Evolutionary conservation across 257 asterid species (phyloP).

Genomic region (Thymus quinquecostatus): DNA sequence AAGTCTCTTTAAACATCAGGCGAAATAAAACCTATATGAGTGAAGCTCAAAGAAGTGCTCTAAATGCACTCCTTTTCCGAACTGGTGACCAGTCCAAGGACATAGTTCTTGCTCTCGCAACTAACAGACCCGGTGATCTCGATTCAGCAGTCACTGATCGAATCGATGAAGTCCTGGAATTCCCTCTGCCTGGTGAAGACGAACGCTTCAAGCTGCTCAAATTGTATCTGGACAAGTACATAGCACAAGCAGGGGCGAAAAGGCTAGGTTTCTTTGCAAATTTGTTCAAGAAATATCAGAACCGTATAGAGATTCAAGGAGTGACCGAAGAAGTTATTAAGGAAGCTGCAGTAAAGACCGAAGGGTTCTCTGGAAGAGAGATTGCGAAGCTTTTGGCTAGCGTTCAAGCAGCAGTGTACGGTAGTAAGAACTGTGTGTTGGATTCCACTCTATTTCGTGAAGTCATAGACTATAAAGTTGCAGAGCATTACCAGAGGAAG

Average conservation of each 20-base stretch:
- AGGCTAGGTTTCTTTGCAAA: conserved; percentile 60
- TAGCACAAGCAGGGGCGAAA: conserved; percentile 75
- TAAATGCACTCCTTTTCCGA: conserved; percentile 86
- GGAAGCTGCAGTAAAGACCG: conserved; percentile 81
- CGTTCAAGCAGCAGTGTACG: conserved; percentile 95
- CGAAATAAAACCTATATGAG: conserved; percentile 96
- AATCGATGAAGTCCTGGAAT: conserved; percentile 91
- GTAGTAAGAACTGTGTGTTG: conserved; percentile 75
- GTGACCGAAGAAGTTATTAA: conserved; percentile 68
- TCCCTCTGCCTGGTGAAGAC: conserved; percentile 87
- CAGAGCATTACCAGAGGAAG: conserved; percentile 93
- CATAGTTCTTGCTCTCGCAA: conserved; percentile 90
- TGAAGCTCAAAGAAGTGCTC: conserved; percentile 99
- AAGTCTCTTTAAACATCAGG: conserved; percentile 44
- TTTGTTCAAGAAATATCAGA: conserved; percentile 61
- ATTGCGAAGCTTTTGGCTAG: conserved; percentile 93
- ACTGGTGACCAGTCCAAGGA: conserved; percentile 98
- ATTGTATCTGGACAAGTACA: conserved; percentile 81
- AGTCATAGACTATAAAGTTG: conserved; percentile 81
- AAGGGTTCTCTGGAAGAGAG: conserved; percentile 94
- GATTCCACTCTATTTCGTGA: conserved; percentile 74
- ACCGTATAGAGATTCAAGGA: conserved; percentile 73
- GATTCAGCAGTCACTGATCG: conserved; percentile 97
- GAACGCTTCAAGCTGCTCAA: conserved; percentile 84
- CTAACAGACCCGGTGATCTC: conserved; percentile 95